Evolutionary conservation across 176 grass and related monocot species (phyloP).

Genomic region (Oryza glumipatula): DNA sequence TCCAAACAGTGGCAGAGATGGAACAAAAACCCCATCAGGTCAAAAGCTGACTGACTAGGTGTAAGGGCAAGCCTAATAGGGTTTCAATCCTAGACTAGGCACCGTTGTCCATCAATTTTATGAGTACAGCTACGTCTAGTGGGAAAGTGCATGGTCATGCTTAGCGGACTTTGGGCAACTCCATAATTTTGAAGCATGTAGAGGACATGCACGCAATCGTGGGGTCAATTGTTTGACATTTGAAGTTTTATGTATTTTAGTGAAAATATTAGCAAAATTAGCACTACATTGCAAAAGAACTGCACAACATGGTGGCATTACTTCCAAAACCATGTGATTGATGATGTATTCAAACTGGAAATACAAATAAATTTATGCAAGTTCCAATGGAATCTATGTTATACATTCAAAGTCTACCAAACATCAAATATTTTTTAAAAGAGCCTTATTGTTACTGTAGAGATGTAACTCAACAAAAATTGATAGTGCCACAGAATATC

Average conservation of each 20-base stretch:
- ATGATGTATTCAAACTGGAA: background rate
- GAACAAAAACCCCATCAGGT: too few relatives aligned
- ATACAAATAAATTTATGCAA: background rate
- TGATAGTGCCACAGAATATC: background rate
- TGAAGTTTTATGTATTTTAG: too few relatives aligned
- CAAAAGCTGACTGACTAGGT: too few relatives aligned
- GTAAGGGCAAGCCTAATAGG: background rate
- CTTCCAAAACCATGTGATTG: background rate
- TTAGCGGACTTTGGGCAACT: background rate
- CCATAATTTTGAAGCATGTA: background rate
- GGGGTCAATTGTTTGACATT: too few relatives aligned
- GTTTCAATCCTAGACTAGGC: background rate
- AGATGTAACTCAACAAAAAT: constrained; percentile 22
- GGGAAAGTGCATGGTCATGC: background rate
- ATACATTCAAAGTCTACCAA: background rate
- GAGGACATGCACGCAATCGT: too few relatives aligned
- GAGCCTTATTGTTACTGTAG: constrained; percentile 2
- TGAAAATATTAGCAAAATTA: background rate
- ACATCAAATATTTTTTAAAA: background rate
- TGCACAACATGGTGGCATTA: background rate
- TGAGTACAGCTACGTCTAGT: background rate
- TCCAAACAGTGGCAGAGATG: too few relatives aligned
- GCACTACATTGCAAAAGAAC: background rate
- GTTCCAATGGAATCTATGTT: background rate
- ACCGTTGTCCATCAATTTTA: background rate